These are phyloP conservation scores for Scheffersomyces parashehatae DNA, from an alignment of 1,139 yeast species.

Conservation along the genomic window DNA sequence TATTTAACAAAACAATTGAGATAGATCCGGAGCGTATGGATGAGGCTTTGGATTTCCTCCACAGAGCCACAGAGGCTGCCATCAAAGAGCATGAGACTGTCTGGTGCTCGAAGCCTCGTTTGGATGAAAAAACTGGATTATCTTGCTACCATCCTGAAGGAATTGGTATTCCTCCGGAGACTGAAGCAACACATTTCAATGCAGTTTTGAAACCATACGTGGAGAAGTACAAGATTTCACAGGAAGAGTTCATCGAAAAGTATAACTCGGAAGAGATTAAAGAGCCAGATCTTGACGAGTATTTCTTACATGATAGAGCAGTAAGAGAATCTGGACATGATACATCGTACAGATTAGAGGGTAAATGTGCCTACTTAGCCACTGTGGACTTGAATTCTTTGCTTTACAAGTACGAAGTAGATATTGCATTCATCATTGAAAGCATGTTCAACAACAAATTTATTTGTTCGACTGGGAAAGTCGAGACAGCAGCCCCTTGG, in stretches of 20 bases:
- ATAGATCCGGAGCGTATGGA: conserved; percentile 32
- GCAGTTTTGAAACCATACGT: conserved; percentile 71
- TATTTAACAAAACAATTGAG: conserved; percentile 60
- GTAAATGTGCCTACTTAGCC: conserved; percentile 84
- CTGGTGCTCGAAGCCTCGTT: conserved; percentile 77
- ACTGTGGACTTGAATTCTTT: conserved; percentile 88
- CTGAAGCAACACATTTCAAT: conserved; percentile 87
- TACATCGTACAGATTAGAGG: conserved; percentile 87
- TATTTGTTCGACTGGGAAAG: conserved; percentile 27
- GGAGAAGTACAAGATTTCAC: conserved; percentile 57
- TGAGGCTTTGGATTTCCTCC: conserved; percentile 58
- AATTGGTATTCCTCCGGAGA: conserved; percentile 91
- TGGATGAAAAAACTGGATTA: conserved; percentile 74
- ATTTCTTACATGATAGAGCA: conserved; percentile 90
- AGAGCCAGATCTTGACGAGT: conserved; percentile 84
- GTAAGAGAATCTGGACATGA: conserved; percentile 98
- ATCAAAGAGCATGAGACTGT: conserved; percentile 82
- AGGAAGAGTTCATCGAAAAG: conserved; percentile 68
- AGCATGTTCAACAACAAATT: conserved; percentile 56
- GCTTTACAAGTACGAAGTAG: conserved; percentile 86
- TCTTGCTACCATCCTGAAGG: conserved; percentile 94
- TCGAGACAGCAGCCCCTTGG: conserved; percentile 65
- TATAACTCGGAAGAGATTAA: conserved; percentile 67
- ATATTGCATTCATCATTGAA: conserved; percentile 69
- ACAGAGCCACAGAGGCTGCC: conserved; percentile 71